A percentile compares a stretch with the other conserved stretches of the same genome.
Evolutionary conservation across 2,329 filamentous ascomycete species (phyloP).

Genomic region (Septoria petroselini): DNA sequence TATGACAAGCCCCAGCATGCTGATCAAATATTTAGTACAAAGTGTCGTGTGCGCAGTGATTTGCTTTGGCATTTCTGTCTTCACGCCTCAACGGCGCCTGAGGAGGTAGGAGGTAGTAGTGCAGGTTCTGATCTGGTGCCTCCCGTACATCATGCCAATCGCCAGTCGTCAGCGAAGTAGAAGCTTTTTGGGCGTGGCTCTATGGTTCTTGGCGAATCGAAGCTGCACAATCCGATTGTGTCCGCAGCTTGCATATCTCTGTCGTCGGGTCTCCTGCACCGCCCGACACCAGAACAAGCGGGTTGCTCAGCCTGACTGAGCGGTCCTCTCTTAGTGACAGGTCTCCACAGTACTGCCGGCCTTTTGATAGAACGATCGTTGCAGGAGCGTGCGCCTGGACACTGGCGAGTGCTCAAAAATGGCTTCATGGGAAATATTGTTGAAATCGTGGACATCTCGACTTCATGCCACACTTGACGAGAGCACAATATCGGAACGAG

Average conservation of each 20-base stretch:
- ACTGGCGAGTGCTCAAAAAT: no score
- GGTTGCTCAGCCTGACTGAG: no score
- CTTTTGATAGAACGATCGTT: no score
- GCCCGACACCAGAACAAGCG: no score
- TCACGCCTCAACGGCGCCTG: conserved; percentile 6
- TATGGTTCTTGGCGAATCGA: not conserved
- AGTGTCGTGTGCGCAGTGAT: conserved; percentile 15
- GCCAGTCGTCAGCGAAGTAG: not conserved
- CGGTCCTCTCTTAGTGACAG: no score
- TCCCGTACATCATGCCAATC: not conserved
- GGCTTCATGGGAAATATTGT: no score
- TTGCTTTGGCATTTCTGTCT: conserved; percentile 14
- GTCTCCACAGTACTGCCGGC: no score
- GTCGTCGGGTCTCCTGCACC: no score
- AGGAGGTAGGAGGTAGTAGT: not conserved
- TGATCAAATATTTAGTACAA: conserved; percentile 8
- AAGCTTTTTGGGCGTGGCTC: not conserved
- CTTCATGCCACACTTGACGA: no score
- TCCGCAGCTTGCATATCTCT: not conserved
- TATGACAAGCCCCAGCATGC: not conserved
- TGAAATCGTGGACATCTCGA: no score
- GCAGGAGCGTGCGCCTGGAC: no score
- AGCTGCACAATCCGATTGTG: no score
- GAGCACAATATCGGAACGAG: not conserved
- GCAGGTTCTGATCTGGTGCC: not conserved